These are phyloP conservation scores for Theobroma grandiflorum DNA, from an alignment of 441 rosid genomes.

Conservation along the genomic window DNA sequence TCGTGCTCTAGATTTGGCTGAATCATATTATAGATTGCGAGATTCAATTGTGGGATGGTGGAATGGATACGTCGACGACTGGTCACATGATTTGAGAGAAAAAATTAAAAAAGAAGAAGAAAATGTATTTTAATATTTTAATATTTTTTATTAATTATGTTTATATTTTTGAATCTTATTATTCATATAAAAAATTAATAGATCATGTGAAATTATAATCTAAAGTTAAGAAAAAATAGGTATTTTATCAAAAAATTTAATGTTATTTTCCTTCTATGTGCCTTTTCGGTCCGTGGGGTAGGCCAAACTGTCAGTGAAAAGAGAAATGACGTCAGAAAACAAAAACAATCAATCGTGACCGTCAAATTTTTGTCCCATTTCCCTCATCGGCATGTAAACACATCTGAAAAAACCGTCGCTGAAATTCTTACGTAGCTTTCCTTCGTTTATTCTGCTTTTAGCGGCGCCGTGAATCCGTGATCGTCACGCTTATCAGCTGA, in stretches of 20 bases:
- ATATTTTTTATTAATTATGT: no score
- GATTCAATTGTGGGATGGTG: no score
- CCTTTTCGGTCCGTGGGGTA: background rate
- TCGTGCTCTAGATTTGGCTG: no score
- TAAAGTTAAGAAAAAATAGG: background rate
- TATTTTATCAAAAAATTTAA: no score
- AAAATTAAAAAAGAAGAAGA: no score
- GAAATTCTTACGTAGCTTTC: background rate
- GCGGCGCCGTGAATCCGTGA: slow-evolving; percentile 10
- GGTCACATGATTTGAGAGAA: no score
- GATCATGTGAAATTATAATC: no score
- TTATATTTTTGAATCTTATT: no score
- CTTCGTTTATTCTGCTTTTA: background rate
- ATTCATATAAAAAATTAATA: no score
- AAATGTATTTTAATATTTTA: no score
- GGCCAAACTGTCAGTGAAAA: background rate
- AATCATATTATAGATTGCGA: no score
- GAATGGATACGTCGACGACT: no score
- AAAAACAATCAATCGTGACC: slow-evolving; percentile 16
- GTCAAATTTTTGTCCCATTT: slow-evolving; percentile 1
- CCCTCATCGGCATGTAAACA: background rate
- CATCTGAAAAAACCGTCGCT: slow-evolving; percentile 25
- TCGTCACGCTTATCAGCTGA: background rate
- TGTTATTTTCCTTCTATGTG: background rate
- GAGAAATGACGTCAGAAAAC: background rate